These are phyloP conservation scores for Gamsiella multidivaricata DNA, from an alignment of 192 early-diverging fungal species.

Conservation along the genomic window DNA sequence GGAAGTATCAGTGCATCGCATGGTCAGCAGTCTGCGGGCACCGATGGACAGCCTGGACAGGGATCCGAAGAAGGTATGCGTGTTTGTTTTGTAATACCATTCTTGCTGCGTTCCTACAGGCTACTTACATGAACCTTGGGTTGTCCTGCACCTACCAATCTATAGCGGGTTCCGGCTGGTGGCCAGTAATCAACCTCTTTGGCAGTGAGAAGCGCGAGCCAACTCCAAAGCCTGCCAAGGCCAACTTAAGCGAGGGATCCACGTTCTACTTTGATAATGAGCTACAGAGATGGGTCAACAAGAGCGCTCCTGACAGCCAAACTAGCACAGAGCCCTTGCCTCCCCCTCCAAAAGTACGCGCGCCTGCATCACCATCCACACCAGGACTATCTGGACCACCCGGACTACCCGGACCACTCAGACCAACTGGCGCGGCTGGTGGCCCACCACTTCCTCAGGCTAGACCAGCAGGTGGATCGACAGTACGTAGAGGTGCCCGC, in stretches of 20 bases:
- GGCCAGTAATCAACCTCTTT: slow-evolving; percentile 16
- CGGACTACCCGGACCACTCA: neutral
- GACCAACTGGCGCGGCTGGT: neutral
- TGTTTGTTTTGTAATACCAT: neutral
- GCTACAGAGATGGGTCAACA: slow-evolving; percentile 89
- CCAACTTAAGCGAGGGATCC: slow-evolving; percentile 86
- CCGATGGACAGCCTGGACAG: slow-evolving; percentile 1
- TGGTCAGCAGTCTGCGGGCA: neutral
- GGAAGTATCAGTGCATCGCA: neutral
- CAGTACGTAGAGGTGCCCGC: slow-evolving; percentile 35
- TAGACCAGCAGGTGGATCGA: slow-evolving; percentile 8
- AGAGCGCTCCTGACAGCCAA: slow-evolving; percentile 10
- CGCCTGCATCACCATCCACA: neutral
- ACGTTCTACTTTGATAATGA: slow-evolving; percentile 87
- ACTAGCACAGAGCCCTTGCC: slow-evolving; percentile 1
- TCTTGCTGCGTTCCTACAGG: no score
- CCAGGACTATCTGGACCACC: neutral
- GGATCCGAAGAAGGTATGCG: slow-evolving; percentile 6
- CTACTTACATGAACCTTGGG: no score
- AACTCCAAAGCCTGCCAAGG: slow-evolving; percentile 65
- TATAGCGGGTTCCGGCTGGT: no score
- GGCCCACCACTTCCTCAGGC: slow-evolving; percentile 18
- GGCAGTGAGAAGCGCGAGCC: slow-evolving; percentile 22
- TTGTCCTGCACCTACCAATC: no score
- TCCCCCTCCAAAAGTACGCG: slow-evolving; percentile 15